These are phyloP conservation scores for Nematodospora anomalae DNA, from an alignment of 1,139 yeast genomes.

Conservation along the genomic window DNA sequence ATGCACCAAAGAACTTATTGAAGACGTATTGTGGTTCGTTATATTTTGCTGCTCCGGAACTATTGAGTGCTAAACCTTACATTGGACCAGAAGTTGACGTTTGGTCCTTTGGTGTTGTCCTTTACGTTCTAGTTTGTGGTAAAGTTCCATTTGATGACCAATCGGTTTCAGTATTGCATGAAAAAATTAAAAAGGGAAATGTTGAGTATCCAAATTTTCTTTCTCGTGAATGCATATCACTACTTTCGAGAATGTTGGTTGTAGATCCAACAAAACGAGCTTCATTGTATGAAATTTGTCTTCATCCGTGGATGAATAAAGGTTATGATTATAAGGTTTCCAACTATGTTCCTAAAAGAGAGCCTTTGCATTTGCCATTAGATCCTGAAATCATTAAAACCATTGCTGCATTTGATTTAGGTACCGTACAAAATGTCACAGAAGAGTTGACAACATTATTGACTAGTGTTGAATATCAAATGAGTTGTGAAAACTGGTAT, in stretches of 20 bases:
- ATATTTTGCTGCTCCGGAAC: conserved; percentile 98
- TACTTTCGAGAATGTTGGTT: conserved; percentile 85
- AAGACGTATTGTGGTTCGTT: conserved; percentile 97
- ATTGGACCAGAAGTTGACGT: conserved; percentile 97
- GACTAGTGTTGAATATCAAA: conserved; percentile 65
- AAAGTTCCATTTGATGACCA: conserved; percentile 98
- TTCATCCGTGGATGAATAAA: conserved; percentile 93
- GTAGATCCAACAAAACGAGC: conserved; percentile 87
- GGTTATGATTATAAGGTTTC: conserved; percentile 79
- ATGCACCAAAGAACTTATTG: conserved; percentile 66
- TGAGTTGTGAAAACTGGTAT: conserved; percentile 67
- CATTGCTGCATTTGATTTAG: conserved; percentile 80
- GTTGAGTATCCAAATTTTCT: conserved; percentile 89
- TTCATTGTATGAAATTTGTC: conserved; percentile 69
- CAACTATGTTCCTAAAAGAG: conserved; percentile 71
- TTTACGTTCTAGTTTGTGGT: conserved; percentile 93
- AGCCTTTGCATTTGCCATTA: conserved; percentile 73
- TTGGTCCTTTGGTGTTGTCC: conserved; percentile 97
- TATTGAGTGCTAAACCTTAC: conserved; percentile 88
- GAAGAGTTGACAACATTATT: conserved; percentile 60
- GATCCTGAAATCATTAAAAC: conserved; percentile 69
- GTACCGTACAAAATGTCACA: conserved; percentile 58
- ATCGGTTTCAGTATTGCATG: conserved; percentile 88
- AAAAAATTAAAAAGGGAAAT: conserved; percentile 87
- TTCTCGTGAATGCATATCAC: conserved; percentile 78